phyloP scores from a whole-genome alignment of 257 asterid species.

The Datura wrightii region DNA sequence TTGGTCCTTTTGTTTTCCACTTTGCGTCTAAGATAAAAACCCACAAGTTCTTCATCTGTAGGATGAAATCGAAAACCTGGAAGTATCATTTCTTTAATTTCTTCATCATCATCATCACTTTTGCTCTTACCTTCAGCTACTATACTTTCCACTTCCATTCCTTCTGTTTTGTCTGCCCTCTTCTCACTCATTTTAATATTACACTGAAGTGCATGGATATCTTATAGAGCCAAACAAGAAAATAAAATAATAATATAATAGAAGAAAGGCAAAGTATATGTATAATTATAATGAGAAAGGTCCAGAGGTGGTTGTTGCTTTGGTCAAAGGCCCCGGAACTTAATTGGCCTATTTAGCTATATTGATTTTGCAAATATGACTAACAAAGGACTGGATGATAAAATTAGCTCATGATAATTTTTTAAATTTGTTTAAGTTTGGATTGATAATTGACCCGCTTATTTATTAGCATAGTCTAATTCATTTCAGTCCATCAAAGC shows the following conservation, averaged over 20 bases:
- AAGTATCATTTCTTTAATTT: background rate
- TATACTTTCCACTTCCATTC: background rate
- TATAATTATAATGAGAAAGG: background rate
- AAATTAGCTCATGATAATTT: too few species aligned
- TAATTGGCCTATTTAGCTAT: constrained; percentile 6
- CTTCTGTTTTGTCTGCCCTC: background rate
- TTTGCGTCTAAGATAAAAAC: constrained; percentile 26
- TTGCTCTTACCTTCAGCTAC: background rate
- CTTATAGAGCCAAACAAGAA: constrained; percentile 7
- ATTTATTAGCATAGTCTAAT: too few species aligned
- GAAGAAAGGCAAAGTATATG: background rate
- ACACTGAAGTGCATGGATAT: constrained; percentile 6
- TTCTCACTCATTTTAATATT: constrained; percentile 17
- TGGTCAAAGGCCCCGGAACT: background rate
- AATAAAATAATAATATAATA: background rate
- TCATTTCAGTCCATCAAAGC: too few species aligned
- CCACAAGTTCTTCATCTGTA: constrained; percentile 29
- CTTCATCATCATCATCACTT: constrained; percentile 9
- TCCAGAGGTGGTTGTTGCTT: background rate
- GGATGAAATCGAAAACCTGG: constrained; percentile 37
- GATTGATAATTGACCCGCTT: too few species aligned
- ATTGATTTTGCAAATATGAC: background rate
- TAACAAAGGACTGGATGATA: too few species aligned
- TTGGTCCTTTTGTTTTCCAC: constrained; percentile 25
- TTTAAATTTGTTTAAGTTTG: too few species aligned